Evolutionary conservation across 768 basidiomycete genomes (phyloP), one percentile per base, ranked within the genome.

Genomic region (Boletus bicolor): DNA sequence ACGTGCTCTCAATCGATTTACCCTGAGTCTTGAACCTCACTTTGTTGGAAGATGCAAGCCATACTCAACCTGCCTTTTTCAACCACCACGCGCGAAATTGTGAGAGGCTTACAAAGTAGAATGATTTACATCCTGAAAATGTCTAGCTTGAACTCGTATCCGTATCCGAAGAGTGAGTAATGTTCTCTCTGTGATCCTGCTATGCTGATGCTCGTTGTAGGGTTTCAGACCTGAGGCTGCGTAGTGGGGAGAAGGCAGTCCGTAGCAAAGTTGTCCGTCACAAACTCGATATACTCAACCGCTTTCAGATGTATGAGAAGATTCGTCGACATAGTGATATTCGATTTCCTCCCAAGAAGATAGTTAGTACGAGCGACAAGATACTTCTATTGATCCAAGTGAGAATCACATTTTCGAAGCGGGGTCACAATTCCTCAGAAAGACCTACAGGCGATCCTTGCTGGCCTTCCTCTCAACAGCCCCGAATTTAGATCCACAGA

Each of bases 371-470:
- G 0, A 70, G 77, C 4, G 91, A 96, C 68, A 96, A 96, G 68
- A 79, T 90, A 10, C 85, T 90, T 68, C 67, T 95, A 7, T 73
- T 93, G 41, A 83, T 93, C 6, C 93, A 96, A 73, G 89, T 89
- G 45, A 53, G 70, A 42, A 37, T 24, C 11, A 5, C 5, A 28
- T 28, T 5, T 42, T 54, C 28, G 37, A 52, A 39, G 51, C 24
- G 5, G 36, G 8, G 28, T 46, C 17, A n/a, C 34, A 19, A 19
- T 47, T 30, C 44, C 42, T 51, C 53, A 61, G 28, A 65, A 39
- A 50, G 44, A 37, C 26, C 26, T 44, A 9, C 56, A 95, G 89
- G 86, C 90, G 36, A 77, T 89, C 41, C 74, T 92, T 19, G 82
- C 83, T 15, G 83, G 87, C 3, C 80, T 94, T 57, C 83, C 87